These are phyloP conservation scores for Ganoderma leucocontextum DNA, from an alignment of 1,284 basidiomycete genomes.

Conservation along the genomic window DNA sequence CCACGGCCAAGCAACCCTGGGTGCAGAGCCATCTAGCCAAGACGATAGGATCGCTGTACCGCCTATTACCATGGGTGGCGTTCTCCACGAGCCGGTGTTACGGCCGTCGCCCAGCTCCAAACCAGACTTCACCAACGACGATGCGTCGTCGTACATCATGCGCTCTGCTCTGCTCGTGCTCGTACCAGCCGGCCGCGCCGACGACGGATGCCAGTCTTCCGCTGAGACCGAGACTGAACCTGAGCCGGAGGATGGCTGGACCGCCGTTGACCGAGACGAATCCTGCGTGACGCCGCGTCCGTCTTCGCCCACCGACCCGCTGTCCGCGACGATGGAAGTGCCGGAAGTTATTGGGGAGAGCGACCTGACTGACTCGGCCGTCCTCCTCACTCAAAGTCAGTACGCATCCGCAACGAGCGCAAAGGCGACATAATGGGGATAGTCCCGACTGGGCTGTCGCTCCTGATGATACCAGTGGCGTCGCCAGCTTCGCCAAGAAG, in stretches of 20 bases:
- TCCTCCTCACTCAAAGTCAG: background rate
- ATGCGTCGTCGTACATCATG: background rate
- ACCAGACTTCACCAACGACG: background rate
- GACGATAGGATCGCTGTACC: background rate
- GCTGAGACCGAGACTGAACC: background rate
- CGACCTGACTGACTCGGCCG: background rate
- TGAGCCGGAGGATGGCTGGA: background rate
- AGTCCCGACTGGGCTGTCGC: constrained; percentile 7
- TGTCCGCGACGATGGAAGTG: background rate
- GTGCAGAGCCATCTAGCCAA: background rate
- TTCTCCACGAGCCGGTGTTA: background rate
- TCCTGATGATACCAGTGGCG: background rate
- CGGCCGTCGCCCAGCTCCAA: background rate
- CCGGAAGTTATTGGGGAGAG: background rate
- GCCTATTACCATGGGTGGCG: no score
- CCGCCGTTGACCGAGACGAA: background rate
- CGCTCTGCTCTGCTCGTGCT: background rate
- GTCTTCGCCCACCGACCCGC: background rate
- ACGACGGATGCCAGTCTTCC: background rate
- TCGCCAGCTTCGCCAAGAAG: background rate
- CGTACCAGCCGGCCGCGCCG: background rate
- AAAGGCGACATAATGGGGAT: background rate
- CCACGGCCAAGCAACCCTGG: background rate
- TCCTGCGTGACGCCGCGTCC: background rate
- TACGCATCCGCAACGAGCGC: background rate